Base-by-base conservation (phyloP, 257 asterid genomes). In the Lycium barbarum region DNA sequence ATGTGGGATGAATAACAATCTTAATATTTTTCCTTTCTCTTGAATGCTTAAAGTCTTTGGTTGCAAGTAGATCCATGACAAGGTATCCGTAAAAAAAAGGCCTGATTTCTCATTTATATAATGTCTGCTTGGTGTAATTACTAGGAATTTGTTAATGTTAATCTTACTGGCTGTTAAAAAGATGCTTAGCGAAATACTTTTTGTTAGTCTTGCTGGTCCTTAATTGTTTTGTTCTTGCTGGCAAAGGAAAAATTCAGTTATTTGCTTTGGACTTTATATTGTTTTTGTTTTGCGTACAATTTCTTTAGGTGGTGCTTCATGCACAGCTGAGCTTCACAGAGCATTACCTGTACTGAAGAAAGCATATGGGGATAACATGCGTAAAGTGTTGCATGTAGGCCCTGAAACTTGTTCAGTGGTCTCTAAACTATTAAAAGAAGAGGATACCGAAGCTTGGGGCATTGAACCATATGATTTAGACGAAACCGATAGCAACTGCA, bases 391-490 rank as follows among this genome's bases (percentile, higher is more conserved):
- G 91, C 98, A 94, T 74, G 90, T 94, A 36, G 99, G 99, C 79
- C 98, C 99, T 22, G 98, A 95, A 58, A 91, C 98, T 86, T 95
- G 99, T 90, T 93, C 97, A 80, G 91, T 92, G 73, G 94, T 94
- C 76, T 88, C 97, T 80, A 90, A 88, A 79, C 76, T 94, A 74
- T 83, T 90, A 63, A 93, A 94, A 89, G 97, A 95, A 92, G 98
- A 91, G 83, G 98, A 93, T 76, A 92, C 95, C 18, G 98, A 93
- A 90, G 99, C 95, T 51, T 94, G 99, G 98, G 99, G 99, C 14
- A 71, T 95, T 65, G 99, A 95, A 83, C 98, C 99, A 35, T 94
- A 93, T 71, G 99, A 94, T 79, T 84, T 93, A 65, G 97, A 94
- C 62, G 97, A 95, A 82, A 85, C 91, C 35, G 98, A 94, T 90